Evolutionary conservation across 1,284 basidiomycete species (phyloP).

Genomic region (Neotropicomus parvogracilis): DNA sequence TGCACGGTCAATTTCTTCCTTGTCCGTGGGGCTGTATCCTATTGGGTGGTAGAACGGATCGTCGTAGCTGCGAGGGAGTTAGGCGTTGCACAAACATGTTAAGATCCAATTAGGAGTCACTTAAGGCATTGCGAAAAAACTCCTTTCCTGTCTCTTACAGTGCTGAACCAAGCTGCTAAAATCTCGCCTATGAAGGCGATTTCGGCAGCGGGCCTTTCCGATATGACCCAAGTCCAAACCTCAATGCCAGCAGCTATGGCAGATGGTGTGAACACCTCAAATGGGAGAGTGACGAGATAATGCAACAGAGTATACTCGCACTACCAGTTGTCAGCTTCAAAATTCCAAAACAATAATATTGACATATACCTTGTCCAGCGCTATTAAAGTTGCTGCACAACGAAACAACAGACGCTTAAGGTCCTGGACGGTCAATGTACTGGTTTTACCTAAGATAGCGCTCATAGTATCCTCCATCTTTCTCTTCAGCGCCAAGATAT

Average conservation of each 20-base stretch:
- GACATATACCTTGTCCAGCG: constrained; percentile 56
- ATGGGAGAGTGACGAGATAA: constrained; percentile 85
- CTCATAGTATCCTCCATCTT: constrained; percentile 68
- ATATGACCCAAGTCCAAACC: constrained; percentile 96
- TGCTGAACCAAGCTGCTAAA: constrained; percentile 82
- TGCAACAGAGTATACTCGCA: constrained; percentile 86
- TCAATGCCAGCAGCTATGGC: constrained; percentile 87
- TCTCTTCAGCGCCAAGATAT: constrained; percentile 63
- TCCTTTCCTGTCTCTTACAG: constrained; percentile 74
- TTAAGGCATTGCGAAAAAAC: constrained; percentile 80
- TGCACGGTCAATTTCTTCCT: constrained; percentile 76
- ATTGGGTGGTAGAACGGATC: constrained; percentile 89
- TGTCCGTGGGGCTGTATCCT: constrained; percentile 89
- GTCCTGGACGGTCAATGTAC: constrained; percentile 72
- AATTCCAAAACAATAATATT: background rate
- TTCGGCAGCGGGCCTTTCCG: constrained; percentile 76
- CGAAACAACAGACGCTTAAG: constrained; percentile 85
- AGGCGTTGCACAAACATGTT: constrained; percentile 4
- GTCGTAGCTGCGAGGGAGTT: constrained; percentile 52
- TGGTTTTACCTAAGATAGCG: constrained; percentile 69
- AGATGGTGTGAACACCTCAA: constrained; percentile 85
- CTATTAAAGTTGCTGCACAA: constrained; percentile 78
- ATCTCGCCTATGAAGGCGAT: constrained; percentile 82
- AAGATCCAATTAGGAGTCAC: constrained; percentile 39
- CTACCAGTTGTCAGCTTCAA: constrained; percentile 35